Conservation (phyloP, 2,329 filamentous ascomycete species). For the Epichloe bromicola region DNA sequence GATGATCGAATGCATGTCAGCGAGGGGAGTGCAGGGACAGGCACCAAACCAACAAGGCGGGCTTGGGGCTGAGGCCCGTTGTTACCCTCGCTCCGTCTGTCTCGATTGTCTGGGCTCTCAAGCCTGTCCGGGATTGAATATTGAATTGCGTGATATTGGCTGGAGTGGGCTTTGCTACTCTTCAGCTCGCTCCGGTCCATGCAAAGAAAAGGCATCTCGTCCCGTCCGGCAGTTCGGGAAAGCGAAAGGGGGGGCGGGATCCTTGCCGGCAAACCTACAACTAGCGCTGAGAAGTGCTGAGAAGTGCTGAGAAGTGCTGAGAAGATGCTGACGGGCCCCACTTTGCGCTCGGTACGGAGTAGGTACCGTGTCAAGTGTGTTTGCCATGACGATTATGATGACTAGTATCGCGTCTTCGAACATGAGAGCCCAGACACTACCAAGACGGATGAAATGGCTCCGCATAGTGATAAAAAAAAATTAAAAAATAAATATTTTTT, state of each 20-base stretch:
- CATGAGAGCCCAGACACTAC: too few species aligned
- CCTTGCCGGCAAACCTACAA: neutral
- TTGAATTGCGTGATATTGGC: neutral
- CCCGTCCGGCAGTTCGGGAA: neutral
- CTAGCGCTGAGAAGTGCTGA: neutral
- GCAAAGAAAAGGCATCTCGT: neutral
- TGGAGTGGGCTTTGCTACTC: neutral
- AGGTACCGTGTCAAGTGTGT: too few species aligned
- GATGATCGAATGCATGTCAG: neutral
- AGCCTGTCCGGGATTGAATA: neutral
- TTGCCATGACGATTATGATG: too few species aligned
- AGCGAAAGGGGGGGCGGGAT: neutral
- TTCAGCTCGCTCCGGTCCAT: neutral
- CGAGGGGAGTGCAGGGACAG: neutral
- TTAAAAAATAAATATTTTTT: too few species aligned
- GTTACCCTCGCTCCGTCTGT: neutral
- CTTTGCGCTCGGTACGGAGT: neutral
- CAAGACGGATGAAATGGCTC: neutral
- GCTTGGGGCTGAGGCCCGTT: neutral
- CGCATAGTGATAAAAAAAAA: too few species aligned
- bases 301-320: neutral
- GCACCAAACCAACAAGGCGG: neutral
- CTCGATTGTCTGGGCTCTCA: neutral
- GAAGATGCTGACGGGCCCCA: neutral
- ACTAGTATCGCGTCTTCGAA: too few species aligned